phyloP scores from a whole-genome alignment of 352 stramenopile genomes.

The Globisporangium nodosum region DNA sequence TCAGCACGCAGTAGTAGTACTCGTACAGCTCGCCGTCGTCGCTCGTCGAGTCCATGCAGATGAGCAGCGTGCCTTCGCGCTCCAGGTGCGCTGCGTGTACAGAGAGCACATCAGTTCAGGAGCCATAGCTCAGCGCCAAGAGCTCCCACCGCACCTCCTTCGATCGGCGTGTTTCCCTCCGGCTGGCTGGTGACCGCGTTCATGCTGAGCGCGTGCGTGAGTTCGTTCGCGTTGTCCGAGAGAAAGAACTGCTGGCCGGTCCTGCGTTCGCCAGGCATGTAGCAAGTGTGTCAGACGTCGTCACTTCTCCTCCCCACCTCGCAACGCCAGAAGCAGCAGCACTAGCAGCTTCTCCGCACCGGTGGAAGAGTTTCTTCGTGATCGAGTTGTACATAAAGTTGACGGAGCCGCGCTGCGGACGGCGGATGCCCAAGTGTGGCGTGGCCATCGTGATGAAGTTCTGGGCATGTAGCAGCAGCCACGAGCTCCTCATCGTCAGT shows the following conservation, averaged over 20 bases:
- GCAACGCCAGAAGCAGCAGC: not conserved
- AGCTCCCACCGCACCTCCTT: not conserved
- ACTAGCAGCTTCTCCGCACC: constrained; percentile 13
- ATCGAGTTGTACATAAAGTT: constrained; percentile 69
- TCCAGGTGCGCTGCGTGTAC: constrained; percentile 16
- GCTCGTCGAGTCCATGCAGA: constrained; percentile 5
- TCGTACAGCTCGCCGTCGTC: constrained; percentile 21
- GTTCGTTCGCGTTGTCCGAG: constrained; percentile 41
- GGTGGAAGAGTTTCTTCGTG: constrained; percentile 61
- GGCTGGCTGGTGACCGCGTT: constrained; percentile 12
- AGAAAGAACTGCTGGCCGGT: constrained; percentile 64
- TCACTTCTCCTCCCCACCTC: too few species aligned
- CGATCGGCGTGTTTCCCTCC: constrained; percentile 20
- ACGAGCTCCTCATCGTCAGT: not conserved
- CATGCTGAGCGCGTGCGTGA: constrained; percentile 34
- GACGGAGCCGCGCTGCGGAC: constrained; percentile 41
- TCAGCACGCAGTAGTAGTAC: constrained; percentile 29
- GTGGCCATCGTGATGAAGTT: constrained; percentile 80
- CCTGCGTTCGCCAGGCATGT: constrained; percentile 7
- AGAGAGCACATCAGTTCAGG: not conserved
- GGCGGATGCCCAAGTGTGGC: constrained; percentile 71
- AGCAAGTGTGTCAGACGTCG: not conserved
- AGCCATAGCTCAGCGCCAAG: not conserved
- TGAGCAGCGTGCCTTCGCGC: constrained; percentile 26
- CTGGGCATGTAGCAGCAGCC: constrained; percentile 16